phyloP scores from a whole-genome alignment of 192 early-diverging fungal genomes.

The Coemansia pectinata region DNA sequence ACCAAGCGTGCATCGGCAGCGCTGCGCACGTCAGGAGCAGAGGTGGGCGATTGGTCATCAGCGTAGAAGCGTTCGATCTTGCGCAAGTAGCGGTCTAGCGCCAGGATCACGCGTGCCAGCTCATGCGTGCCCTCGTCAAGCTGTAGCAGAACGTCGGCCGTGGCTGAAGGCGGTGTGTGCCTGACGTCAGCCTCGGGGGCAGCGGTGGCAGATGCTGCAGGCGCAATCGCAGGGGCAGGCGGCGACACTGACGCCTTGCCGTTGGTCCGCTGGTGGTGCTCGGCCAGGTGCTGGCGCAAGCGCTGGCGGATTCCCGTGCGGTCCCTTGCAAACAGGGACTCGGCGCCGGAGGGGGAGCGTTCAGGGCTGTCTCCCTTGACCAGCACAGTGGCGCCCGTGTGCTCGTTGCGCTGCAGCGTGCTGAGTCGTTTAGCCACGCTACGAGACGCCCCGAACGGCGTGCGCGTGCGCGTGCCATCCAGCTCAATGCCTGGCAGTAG shows the following conservation, averaged over 20 bases:
- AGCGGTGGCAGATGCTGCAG: neutral
- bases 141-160: slow-evolving; percentile 49
- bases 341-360: neutral
- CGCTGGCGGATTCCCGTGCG: slow-evolving; percentile 53
- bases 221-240: neutral
- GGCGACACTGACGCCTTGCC: slow-evolving; percentile 2
- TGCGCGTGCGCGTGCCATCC: slow-evolving; percentile 24
- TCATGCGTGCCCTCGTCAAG: slow-evolving; percentile 53
- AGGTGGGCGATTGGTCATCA: slow-evolving; percentile 15
- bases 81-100: slow-evolving; percentile 51
- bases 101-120: slow-evolving; percentile 52
- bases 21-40: slow-evolving; percentile 24
- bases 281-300: slow-evolving; percentile 55
- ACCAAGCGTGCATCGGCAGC: slow-evolving; percentile 46
- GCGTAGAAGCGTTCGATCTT: slow-evolving; percentile 50
- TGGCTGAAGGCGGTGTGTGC: slow-evolving; percentile 3
- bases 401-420: slow-evolving; percentile 52
- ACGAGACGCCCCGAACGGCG: slow-evolving; percentile 14
- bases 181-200: neutral
- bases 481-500: slow-evolving; percentile 46
- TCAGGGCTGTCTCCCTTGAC: slow-evolving; percentile 30
- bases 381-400: slow-evolving; percentile 50
- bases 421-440: slow-evolving; percentile 31
- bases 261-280: slow-evolving; percentile 51
- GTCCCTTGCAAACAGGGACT: slow-evolving; percentile 52